Evolutionary conservation across 306 rosid genomes (phyloP).

Genomic region (Pyrus bretschneideri): DNA sequence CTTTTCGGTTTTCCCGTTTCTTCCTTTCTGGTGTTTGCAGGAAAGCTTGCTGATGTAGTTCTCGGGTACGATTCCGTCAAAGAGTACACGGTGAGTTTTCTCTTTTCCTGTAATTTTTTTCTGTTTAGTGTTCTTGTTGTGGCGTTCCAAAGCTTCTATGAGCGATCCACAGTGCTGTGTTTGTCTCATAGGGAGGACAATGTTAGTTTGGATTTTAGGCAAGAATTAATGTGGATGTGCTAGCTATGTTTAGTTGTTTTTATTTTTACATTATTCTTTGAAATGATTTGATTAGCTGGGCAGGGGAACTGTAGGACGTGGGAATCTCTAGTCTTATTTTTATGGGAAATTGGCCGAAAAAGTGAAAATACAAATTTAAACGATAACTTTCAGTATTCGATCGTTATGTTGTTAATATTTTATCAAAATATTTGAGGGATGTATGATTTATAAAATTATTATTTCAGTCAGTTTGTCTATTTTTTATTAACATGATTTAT

Average conservation of each 20-base stretch:
- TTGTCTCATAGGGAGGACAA: background rate
- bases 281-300: background rate
- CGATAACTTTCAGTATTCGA: background rate
- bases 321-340: background rate
- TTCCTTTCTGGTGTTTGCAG: slow-evolving; percentile 25
- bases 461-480: background rate
- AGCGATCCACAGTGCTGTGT: background rate
- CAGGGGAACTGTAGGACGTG: no score
- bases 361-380: no score
- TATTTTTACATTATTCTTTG: no score
- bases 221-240: background rate
- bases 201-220: background rate
- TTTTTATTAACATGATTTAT: background rate
- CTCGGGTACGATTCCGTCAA: slow-evolving; percentile 68
- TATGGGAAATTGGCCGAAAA: no score
- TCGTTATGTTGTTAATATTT: no score
- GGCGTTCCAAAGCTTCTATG: background rate
- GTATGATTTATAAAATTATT: background rate
- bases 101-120: background rate
- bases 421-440: no score
- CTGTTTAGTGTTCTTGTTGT: background rate
- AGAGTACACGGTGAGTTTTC: slow-evolving; percentile 45
- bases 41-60: slow-evolving; percentile 65
- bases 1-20: background rate
- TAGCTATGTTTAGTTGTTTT: background rate